Evolutionary conservation across 306 rosid genomes (phyloP).

Genomic region (Quercus gilva): DNA sequence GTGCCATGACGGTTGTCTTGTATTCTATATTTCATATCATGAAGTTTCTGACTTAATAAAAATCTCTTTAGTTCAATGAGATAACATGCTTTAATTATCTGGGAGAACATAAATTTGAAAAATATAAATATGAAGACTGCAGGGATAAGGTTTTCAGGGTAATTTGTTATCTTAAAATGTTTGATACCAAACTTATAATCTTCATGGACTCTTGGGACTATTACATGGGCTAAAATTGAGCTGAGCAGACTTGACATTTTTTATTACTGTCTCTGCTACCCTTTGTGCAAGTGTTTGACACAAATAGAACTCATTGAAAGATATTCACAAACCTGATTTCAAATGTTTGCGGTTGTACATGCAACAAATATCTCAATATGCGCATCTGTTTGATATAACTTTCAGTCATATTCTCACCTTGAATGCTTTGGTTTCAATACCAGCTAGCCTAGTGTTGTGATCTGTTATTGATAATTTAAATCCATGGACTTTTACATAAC

Average conservation of each 20-base stretch:
- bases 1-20: neutral
- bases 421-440: constrained; percentile 4
- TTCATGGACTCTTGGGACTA: neutral
- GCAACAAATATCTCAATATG: neutral
- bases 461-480: constrained; percentile 13
- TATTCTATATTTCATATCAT: neutral
- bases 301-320: neutral
- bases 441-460: neutral
- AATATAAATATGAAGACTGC: neutral
- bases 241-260: neutral
- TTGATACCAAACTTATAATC: neutral
- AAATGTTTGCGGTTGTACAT: neutral
- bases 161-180: neutral
- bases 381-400: neutral
- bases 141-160: neutral
- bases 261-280: neutral
- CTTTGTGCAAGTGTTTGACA: neutral
- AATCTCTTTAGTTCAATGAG: neutral
- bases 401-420: neutral
- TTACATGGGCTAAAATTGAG: neutral
- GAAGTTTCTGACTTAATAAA: neutral
- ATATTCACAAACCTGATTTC: neutral
- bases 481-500: constrained; percentile 24
- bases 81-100: neutral
- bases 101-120: neutral